Base-by-base conservation (phyloP, 768 basidiomycete species). In the Nidularia sp. region DNA sequence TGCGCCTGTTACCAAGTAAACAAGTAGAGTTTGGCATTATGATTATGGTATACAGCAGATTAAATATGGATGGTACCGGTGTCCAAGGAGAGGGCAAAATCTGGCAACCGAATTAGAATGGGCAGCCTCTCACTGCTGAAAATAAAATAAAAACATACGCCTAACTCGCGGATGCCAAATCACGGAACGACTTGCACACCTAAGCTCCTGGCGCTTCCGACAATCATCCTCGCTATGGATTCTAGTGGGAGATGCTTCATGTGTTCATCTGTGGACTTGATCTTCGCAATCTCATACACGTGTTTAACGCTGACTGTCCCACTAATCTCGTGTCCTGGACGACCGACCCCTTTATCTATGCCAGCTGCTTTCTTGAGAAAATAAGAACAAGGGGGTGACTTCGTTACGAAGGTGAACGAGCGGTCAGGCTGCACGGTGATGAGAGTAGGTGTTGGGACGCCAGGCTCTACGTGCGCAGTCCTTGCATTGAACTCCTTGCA, bases 401-500 rank as follows among this genome's bases (percentile, higher is more conserved):
- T 95, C 49, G 88, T 91, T 64, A 88, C 65, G 73, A 99, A 98
- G 48, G 88, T 83, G 76, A 99, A 99, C 50, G 95, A 83, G 55
- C 94, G 88, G 76, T 99, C 97, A 50, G 96, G 91, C 61, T 92
- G 86, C 53, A 99, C 88, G 51, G 84, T 90, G 63, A 99, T 95
- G 55, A 88, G 71, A n/a, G 94, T 97, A 7, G 97, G 96, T 36
- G 83, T 82, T 5, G 97, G 96, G 7, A 89, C 81, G 34, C 92
- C 92, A 13, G 87, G 84, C 55, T 85, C 81, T 35, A 96, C 79
- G 66, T 92, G 87, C 33, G 91, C 87, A 15, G 96, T 98, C 57
- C 87, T 86, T n/a, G 96, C 95, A 65, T 99, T 99, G 75, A 98
- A 99, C 68, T 98, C 94, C 69, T 98, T 99, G 79, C 94, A 97